phyloP scores from a whole-genome alignment of 331 rosid genomes.

The Phaseolus coccineus region DNA sequence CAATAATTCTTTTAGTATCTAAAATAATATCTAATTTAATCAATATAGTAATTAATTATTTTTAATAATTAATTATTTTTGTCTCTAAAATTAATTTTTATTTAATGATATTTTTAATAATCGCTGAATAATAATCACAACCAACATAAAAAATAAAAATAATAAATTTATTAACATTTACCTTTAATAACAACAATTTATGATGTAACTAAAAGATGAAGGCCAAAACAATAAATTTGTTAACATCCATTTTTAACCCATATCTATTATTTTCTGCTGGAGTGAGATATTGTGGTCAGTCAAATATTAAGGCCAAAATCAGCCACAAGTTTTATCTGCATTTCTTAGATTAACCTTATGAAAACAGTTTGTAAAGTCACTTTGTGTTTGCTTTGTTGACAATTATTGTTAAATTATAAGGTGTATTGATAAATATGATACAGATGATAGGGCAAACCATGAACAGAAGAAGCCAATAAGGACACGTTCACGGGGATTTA shows the following conservation, averaged over 20 bases:
- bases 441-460: background rate
- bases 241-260: background rate
- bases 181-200: too few relatives aligned
- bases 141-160: too few relatives aligned
- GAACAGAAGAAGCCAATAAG: background rate
- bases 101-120: too few relatives aligned
- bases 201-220: too few relatives aligned
- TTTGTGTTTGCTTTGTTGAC: background rate
- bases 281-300: background rate
- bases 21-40: too few relatives aligned
- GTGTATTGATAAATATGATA: background rate
- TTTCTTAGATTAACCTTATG: background rate
- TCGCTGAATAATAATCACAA: too few relatives aligned
- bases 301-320: background rate
- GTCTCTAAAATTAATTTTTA: too few relatives aligned
- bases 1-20: too few relatives aligned
- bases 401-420: background rate
- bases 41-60: too few relatives aligned
- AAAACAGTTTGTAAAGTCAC: background rate
- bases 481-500: background rate
- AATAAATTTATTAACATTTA: too few relatives aligned
- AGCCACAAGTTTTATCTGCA: background rate
- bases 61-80: too few relatives aligned
- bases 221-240: too few relatives aligned
- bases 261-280: background rate